Conservation (phyloP, 1,284 basidiomycete species). For the Leccinum holopus region DNA sequence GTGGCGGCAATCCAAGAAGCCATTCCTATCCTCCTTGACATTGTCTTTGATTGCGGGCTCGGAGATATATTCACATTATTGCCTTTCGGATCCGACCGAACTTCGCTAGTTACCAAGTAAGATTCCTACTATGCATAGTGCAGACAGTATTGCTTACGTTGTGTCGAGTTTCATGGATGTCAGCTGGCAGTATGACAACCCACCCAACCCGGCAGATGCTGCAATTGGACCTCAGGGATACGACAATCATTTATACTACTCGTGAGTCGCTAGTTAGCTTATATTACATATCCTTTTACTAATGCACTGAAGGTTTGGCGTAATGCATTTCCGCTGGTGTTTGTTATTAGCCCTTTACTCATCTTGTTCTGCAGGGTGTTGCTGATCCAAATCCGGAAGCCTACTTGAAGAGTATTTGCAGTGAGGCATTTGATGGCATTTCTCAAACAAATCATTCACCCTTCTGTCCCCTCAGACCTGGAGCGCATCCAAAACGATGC, state of each 20-base stretch:
- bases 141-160: slow-evolving; percentile 7
- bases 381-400: slow-evolving; percentile 62
- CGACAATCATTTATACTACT: slow-evolving; percentile 79
- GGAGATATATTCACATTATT: slow-evolving; percentile 28
- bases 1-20: slow-evolving; percentile 45
- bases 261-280: slow-evolving; percentile 38
- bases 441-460: neutral
- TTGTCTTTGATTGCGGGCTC: slow-evolving; percentile 38
- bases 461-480: slow-evolving; percentile 16
- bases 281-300: slow-evolving; percentile 1
- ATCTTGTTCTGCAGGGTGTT: slow-evolving; percentile 51
- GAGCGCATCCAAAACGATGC: slow-evolving; percentile 37
- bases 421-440: slow-evolving; percentile 39
- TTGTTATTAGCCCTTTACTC: slow-evolving; percentile 1
- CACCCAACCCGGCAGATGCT: slow-evolving; percentile 67
- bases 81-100: slow-evolving; percentile 19
- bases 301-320: slow-evolving; percentile 51
- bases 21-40: slow-evolving; percentile 48
- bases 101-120: slow-evolving; percentile 48
- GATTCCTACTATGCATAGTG: neutral
- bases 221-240: slow-evolving; percentile 69
- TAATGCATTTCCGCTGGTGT: slow-evolving; percentile 43
- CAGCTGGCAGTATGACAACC: slow-evolving; percentile 69
- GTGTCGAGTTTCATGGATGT: slow-evolving; percentile 69
- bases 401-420: slow-evolving; percentile 68